These are phyloP conservation scores for Chaetoceros tenuissimus DNA, from an alignment of 108 stramenopile genomes.

Conservation along the genomic window DNA sequence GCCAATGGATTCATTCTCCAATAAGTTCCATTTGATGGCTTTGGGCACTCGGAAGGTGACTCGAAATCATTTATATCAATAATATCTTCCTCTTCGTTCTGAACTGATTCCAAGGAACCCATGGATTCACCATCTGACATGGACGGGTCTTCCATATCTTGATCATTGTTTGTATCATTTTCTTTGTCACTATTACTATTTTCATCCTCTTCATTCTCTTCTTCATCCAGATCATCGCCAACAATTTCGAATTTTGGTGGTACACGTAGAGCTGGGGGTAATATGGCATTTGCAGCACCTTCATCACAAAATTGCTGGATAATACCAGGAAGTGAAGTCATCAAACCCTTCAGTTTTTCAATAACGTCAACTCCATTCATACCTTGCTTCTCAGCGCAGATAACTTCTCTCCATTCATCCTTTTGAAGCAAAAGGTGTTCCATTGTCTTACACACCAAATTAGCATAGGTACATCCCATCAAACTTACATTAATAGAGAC, in stretches of 20 bases:
- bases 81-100: slow-evolving; percentile 13
- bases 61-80: slow-evolving; percentile 30
- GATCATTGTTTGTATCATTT: background rate
- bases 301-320: slow-evolving; percentile 26
- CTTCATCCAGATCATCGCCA: slow-evolving; percentile 4
- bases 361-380: slow-evolving; percentile 16
- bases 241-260: slow-evolving; percentile 20
- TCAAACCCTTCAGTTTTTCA: slow-evolving; percentile 30
- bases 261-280: slow-evolving; percentile 53
- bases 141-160: slow-evolving; percentile 9
- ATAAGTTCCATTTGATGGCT: slow-evolving; percentile 4
- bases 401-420: slow-evolving; percentile 56
- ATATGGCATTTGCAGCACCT: slow-evolving; percentile 35
- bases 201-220: slow-evolving; percentile 2
- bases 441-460: slow-evolving; percentile 50
- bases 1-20: slow-evolving; percentile 48
- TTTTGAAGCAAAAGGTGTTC: slow-evolving; percentile 57
- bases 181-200: slow-evolving; percentile 5
- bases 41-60: slow-evolving; percentile 27
- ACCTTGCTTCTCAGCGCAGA: slow-evolving; percentile 12
- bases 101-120: no score
- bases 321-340: slow-evolving; percentile 32
- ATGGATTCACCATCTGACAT: background rate
- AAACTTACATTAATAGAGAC: slow-evolving; percentile 81
- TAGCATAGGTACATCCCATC: slow-evolving; percentile 79